Base-by-base conservation (phyloP, 2,329 filamentous ascomycete genomes). In the Delphinella strobiligena region DNA sequence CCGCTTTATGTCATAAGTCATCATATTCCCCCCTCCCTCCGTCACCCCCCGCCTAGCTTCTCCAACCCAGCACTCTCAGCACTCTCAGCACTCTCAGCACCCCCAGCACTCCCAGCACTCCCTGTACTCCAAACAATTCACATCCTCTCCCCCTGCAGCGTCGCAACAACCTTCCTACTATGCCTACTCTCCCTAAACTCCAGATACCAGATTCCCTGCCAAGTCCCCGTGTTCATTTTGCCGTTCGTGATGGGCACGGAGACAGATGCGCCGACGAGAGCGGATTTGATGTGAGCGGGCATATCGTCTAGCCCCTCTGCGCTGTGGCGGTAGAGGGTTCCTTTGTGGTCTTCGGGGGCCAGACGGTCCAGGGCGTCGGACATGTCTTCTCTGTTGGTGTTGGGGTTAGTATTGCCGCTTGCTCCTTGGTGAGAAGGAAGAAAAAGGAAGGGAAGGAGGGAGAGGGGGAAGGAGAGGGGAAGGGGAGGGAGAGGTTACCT, bases 231-330 rank as follows among this genome's bases (percentile, higher is more conserved):
- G 8, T 67, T 79, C 56, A 96, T 60, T 51, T 74, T 78, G 30
- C 91, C 91, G 54, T 96, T 78, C 44, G 75, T 81, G 59, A 98
- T 95, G 1, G 91, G 91, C 43, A 98, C 82, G 4, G 80, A 89
- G 2, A 96, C 78, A 50, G 82, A 93, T 3, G 88, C 85, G 11
- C 91, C 91, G 19, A 96, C 72, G 36, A 98, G 66, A 0, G 86
- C 82, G 42, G 80, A 86, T 65, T 98, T 98, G 60, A 98, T 81
- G 61, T 98, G 91, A 43, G 87, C 88, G 75, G 91, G 91, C 86
- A 96, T 95, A 62, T 96, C 91, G 65, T 98, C 91, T 37, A 54
- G 51, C 2, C 91, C 91, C 68, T 94, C 91, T 0, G 81, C 88
- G 53, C 74, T 77, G 63, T 98, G 91, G 32, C 84, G 68, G 63